Base-by-base conservation (phyloP, 2,329 filamentous ascomycete genomes). In the Pseudogymnoascus destructans region DNA sequence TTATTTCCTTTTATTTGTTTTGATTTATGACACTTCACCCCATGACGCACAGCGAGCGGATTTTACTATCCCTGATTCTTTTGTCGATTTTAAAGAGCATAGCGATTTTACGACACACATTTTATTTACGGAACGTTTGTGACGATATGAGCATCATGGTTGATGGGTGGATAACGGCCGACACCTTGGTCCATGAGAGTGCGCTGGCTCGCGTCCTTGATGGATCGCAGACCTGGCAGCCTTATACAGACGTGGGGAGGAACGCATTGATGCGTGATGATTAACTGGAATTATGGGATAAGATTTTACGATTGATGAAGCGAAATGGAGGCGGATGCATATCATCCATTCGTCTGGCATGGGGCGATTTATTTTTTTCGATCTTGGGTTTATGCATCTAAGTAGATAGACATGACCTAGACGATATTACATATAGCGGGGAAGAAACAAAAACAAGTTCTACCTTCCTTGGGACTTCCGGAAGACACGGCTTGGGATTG, bases 1-100 rank as follows among this genome's bases (percentile, higher is more conserved):
- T 58, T 58, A 30, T 61, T 60, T 60, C 52, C 42, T 42, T 23
- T 49, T 19, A 57, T 33, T 32, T 56, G 46, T 58, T 56, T 38
- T 59, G 57, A 52, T 56, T 52, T 61, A 61, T 61, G 59, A 64
- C 61, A 61, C 64, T 70, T 67, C 63, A 61, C 66, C 65, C 64
- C 63, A 65, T 62, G 71, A 75, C 66, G 66, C 72, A 69, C 73
- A 74, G 52, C 46, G 46, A 52, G 46, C 25, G 46, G 46, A 52
- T 52, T 30, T 52, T 17, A 30, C 46, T 52, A 10, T 11, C n/a
- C 46, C 46, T n/a, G 46, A 52, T 52, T 32, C 46, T 17, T 17
- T 52, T 52, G 25, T 52, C 46, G 46, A 52, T 52, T 52, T 52
- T 52, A 52, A 52, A 30, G 19, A 56, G 54, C 54, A 56, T 56